A percentile compares a stretch with the other conserved stretches of the same genome.
These are phyloP conservation scores for Aureobasidium sp. DNA, from an alignment of 2,329 filamentous ascomycete species.

Conservation along the genomic window DNA sequence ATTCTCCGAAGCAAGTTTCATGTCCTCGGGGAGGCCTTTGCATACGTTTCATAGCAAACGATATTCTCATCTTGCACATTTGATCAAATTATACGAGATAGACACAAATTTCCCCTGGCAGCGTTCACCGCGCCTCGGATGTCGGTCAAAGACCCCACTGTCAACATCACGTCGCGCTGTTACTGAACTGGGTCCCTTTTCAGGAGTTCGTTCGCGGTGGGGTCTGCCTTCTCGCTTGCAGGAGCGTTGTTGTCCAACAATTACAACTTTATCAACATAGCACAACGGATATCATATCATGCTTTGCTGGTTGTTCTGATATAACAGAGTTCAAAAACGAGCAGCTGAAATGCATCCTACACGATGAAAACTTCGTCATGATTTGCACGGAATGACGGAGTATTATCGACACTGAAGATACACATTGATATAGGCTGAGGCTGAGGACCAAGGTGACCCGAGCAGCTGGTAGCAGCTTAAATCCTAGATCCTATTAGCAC, in stretches of 20 bases:
- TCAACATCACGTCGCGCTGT: neutral
- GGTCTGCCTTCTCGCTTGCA: neutral
- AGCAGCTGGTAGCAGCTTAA: neutral
- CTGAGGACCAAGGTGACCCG: neutral
- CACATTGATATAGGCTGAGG: neutral
- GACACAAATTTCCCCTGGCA: neutral
- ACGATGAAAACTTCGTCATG: neutral
- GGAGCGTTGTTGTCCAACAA: slow-evolving; percentile 1
- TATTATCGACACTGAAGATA: slow-evolving; percentile 1
- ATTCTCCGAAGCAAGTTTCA: slow-evolving; percentile 5
- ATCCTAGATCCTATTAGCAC: neutral
- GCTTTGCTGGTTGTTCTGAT: neutral
- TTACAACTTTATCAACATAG: neutral
- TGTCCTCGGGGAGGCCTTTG: neutral
- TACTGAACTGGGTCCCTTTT: neutral
- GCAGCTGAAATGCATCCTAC: neutral
- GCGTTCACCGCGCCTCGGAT: neutral
- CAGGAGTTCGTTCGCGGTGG: neutral
- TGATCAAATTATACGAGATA: neutral
- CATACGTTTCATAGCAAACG: neutral
- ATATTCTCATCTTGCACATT: neutral
- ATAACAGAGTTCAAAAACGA: neutral
- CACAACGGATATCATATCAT: neutral
- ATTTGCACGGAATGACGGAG: neutral
- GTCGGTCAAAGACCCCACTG: neutral